phyloP scores from a whole-genome alignment of 2,329 filamentous ascomycete genomes.

The Oidium heveae region DNA sequence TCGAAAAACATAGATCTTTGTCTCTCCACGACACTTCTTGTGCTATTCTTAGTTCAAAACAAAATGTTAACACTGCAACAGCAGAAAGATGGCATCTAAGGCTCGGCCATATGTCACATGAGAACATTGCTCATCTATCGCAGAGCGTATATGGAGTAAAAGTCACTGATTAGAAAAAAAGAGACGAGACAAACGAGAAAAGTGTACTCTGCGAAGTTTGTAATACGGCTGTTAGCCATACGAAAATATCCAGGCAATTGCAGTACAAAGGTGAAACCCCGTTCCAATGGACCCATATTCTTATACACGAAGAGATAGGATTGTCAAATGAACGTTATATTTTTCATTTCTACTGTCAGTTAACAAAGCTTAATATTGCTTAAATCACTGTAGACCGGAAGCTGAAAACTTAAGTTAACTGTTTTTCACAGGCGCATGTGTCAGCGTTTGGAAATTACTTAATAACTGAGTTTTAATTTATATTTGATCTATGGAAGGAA shows the following conservation, averaged over 20 bases:
- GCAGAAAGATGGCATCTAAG: neutral
- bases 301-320: neutral
- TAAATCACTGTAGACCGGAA: neutral
- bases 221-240: neutral
- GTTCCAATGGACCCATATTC: neutral
- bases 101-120: neutral
- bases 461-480: neutral
- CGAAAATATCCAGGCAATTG: neutral
- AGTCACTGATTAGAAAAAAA: neutral
- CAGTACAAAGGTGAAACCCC: neutral
- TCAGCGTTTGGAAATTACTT: neutral
- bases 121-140: neutral
- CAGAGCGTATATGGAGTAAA: neutral
- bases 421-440: neutral
- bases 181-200: neutral
- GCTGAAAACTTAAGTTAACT: neutral
- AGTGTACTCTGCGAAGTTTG: neutral
- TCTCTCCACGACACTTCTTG: neutral
- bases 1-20: neutral
- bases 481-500: neutral
- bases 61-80: neutral
- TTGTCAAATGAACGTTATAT: neutral
- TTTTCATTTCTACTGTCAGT: neutral
- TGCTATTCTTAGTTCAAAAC: neutral
- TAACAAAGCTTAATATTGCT: neutral